Evolutionary conservation across 805 yeast genomes (phyloP), one percentile per base, ranked within the genome.

Genomic region (Metschnikowia matae): DNA sequence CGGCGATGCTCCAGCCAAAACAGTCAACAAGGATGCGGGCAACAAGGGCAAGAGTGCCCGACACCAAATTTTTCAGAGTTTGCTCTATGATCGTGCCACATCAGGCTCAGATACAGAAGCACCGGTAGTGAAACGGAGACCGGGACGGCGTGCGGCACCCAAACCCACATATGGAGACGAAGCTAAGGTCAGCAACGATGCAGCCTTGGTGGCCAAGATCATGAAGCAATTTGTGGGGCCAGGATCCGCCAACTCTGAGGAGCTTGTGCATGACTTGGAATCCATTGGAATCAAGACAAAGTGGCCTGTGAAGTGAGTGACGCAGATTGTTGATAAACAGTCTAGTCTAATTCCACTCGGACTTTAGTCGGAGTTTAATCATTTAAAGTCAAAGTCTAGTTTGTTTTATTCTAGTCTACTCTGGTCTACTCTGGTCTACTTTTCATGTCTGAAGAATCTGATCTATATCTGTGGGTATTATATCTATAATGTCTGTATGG

Each of bases 181-280:
- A n/a, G 46, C 49, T 4, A 57, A 55, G 34, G 53, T 62, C 51
- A 61, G 61, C 53, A 62, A 71, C 2, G 78, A 73, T 50, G 64
- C 75, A 0, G 64, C 63, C 14, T 58, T 73, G 31, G 61, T 73
- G 45, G 75, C 77, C 6, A 70, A 69, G 56, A 73, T 73, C 47
- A 67, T 69, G 71, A 73, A 73, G 55, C 74, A 71, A 47, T 74
- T 70, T 48, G 57, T 54, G 14, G 77, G 77, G 2, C 77, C 77
- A 4, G 69, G 65, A 29, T 56, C 68, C 6, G 71, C 66, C 3
- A 65, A 52, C 32, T 54, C 56, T 3, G 72, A 71, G 14, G 75
- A 74, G 50, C 56, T 71, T 35, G 50, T 54, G 7, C 55, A 61
- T 41, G 78, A 74, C 54, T 64, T 73, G 38, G 69, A 68, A 11